Conservation (phyloP, 208 protist genomes). For the Acanthamoeba culbertsoni region DNA sequence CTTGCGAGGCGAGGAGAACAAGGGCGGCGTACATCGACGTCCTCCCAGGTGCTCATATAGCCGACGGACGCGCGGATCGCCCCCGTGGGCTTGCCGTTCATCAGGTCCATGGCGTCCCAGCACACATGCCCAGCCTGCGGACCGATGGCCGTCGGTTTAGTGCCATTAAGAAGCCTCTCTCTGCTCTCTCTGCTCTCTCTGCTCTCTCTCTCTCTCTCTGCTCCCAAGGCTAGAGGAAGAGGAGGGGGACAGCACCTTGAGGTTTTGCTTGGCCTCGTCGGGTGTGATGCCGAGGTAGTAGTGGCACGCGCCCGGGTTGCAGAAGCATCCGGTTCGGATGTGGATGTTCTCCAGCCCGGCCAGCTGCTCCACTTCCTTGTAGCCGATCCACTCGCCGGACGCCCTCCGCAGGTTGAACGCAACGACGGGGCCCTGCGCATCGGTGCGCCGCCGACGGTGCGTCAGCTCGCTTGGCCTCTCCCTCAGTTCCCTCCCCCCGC, state of each 20-base stretch:
- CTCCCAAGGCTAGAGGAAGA: too few species aligned
- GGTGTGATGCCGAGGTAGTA: constrained; percentile 71
- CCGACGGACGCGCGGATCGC: constrained; percentile 80
- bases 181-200: too few species aligned
- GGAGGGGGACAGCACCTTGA: not conserved
- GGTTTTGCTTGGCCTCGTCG: constrained; percentile 62
- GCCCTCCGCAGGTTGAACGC: constrained; percentile 77
- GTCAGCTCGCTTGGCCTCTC: too few species aligned
- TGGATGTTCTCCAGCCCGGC: constrained; percentile 75
- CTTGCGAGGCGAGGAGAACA: not conserved
- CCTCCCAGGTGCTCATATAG: constrained; percentile 68
- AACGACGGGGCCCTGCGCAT: constrained; percentile 65
- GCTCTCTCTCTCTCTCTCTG: too few species aligned
- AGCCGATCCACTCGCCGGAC: constrained; percentile 74
- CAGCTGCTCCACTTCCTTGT: constrained; percentile 75
- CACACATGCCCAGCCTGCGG: constrained; percentile 80
- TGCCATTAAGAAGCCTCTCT: too few species aligned
- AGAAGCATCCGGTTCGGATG: constrained; percentile 81
- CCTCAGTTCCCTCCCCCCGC: too few species aligned
- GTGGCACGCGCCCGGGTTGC: constrained; percentile 86
- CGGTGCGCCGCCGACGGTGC: too few species aligned
- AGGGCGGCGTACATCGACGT: constrained; percentile 66
- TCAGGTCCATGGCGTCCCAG: constrained; percentile 81
- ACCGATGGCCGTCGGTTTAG: too few species aligned
- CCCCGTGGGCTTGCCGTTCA: constrained; percentile 81